Evolutionary conservation across 2,329 filamentous ascomycete species (phyloP).

Genomic region (Elsinoe ampelina): DNA sequence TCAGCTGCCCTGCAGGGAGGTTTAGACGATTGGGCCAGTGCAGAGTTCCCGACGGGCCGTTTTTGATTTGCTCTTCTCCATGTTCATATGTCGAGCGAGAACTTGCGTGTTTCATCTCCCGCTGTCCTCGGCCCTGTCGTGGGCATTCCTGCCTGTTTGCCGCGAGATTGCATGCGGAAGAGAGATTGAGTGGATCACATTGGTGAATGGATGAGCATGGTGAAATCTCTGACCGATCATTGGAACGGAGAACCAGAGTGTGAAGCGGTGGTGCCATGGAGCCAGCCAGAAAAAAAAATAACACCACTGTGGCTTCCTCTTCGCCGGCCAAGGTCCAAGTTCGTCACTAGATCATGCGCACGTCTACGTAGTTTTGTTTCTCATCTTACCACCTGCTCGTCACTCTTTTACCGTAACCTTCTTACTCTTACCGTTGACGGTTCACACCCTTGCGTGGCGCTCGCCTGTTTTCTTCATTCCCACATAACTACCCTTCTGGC

Average conservation of each 20-base stretch:
- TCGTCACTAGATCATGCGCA: background rate
- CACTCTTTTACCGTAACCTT: background rate
- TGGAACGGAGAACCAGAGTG: background rate
- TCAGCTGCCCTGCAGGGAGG: background rate
- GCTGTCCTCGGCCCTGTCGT: background rate
- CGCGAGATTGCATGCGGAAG: background rate
- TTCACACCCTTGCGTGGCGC: conserved; percentile 6
- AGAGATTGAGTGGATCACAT: background rate
- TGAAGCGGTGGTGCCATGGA: background rate
- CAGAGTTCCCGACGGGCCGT: background rate
- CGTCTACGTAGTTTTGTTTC: conserved; percentile 9
- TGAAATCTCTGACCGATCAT: conserved; percentile 7
- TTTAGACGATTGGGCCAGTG: background rate
- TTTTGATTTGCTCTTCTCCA: background rate
- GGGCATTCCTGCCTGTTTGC: background rate
- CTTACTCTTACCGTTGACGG: background rate
- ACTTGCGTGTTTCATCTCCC: conserved; percentile 1
- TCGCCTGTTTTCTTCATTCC: background rate
- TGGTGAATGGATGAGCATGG: background rate
- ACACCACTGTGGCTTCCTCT: background rate
- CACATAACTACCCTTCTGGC: background rate
- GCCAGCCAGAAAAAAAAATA: background rate
- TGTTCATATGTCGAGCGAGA: too few relatives aligned
- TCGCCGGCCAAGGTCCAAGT: background rate
- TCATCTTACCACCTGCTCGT: conserved; percentile 11